A percentile compares a stretch with the other conserved stretches of the same genome.
Conservation (phyloP, 2,329 filamentous ascomycete genomes). For the Myriosclerotinia curreyana region DNA sequence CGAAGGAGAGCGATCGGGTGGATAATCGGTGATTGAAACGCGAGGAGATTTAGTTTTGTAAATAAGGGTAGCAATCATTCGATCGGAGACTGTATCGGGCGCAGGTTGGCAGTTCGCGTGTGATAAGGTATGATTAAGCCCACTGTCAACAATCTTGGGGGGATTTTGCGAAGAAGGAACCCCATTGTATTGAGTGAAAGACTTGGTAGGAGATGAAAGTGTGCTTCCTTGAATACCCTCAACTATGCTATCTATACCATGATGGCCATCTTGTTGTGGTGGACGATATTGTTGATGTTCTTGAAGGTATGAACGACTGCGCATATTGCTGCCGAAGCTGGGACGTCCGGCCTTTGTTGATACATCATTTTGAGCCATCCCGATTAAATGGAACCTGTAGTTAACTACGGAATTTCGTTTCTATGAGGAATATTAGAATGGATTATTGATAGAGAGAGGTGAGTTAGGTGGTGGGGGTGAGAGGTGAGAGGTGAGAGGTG, state of each 20-base stretch:
- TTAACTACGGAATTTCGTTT: neutral
- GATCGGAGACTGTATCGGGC: slow-evolving; percentile 48
- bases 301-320: slow-evolving; percentile 60
- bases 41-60: slow-evolving; percentile 50
- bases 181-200: slow-evolving; percentile 54
- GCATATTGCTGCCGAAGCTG: slow-evolving; percentile 44
- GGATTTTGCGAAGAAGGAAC: slow-evolving; percentile 58
- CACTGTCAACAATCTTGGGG: slow-evolving; percentile 59
- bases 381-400: neutral
- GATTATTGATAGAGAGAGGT: slow-evolving; percentile 6
- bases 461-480: no score
- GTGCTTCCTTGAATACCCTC: slow-evolving; percentile 49
- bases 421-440: neutral
- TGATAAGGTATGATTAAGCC: slow-evolving; percentile 59
- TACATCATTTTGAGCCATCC: slow-evolving; percentile 18
- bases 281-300: slow-evolving; percentile 64
- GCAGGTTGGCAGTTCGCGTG: slow-evolving; percentile 60
- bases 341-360: slow-evolving; percentile 31
- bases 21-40: slow-evolving; percentile 40
- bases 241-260: slow-evolving; percentile 63
- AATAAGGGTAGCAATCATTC: slow-evolving; percentile 61
- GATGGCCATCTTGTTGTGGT: slow-evolving; percentile 50
- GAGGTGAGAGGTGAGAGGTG: no score
- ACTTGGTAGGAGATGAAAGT: slow-evolving; percentile 42
- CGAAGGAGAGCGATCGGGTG: slow-evolving; percentile 40